phyloP scores from a whole-genome alignment of 1,284 basidiomycete species.

The Ganoderma multipileum region DNA sequence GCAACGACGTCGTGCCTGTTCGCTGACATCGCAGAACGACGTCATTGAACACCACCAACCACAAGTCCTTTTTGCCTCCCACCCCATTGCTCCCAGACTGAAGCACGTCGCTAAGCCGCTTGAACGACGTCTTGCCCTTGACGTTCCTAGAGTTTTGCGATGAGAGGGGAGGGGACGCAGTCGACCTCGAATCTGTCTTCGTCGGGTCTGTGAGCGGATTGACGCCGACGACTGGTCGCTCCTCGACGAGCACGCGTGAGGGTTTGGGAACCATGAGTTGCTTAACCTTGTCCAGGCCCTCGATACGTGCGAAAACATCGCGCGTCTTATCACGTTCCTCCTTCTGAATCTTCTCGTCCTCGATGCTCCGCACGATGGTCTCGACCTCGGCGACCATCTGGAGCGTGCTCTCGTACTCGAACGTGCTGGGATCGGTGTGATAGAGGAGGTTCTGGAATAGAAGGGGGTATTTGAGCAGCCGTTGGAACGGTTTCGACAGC shows the following conservation, averaged over 20 bases:
- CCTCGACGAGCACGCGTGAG: conserved; percentile 86
- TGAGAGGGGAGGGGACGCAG: conserved; percentile 55
- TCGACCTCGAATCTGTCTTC: conserved; percentile 40
- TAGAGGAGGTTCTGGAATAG: conserved; percentile 98
- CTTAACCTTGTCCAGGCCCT: conserved; percentile 91
- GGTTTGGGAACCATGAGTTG: conserved; percentile 89
- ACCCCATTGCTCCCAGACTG: conserved; percentile 57
- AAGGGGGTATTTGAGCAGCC: conserved; percentile 95
- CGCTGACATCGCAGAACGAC: conserved; percentile 93
- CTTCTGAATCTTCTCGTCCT: conserved; percentile 96
- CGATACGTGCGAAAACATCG: conserved; percentile 95
- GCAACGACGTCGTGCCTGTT: conserved; percentile 88
- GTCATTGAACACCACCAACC: conserved; percentile 96
- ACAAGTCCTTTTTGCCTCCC: conserved; percentile 85
- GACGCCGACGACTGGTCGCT: conserved; percentile 55
- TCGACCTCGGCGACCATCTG: conserved; percentile 98
- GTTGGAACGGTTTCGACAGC: conserved; percentile 95
- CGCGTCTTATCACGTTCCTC: conserved; percentile 95
- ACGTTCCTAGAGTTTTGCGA: conserved; percentile 61
- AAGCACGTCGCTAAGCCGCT: conserved; percentile 84
- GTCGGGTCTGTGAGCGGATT: conserved; percentile 32
- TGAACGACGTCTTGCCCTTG: conserved; percentile 83
- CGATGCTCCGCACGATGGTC: conserved; percentile 92
- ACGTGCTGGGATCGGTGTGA: conserved; percentile 96
- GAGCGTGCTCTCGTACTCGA: conserved; percentile 95